A percentile compares a stretch with the other conserved stretches of the same genome.
phyloP scores from a whole-genome alignment of 192 early-diverging fungal species.

The Coemansia biformis region DNA sequence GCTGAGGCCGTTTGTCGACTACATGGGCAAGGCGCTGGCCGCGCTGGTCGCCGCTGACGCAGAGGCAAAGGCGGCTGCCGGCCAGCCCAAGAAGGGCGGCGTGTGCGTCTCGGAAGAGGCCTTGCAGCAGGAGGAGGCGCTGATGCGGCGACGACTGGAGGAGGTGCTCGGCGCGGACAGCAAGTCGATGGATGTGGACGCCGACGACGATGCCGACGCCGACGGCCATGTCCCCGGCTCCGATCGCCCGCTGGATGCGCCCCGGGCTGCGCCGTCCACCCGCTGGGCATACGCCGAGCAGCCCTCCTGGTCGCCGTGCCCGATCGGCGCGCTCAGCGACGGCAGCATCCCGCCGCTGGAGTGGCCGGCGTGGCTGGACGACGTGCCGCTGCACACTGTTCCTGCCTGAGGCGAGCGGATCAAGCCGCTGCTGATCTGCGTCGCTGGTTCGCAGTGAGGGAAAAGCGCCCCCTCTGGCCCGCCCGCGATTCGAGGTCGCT shows the following conservation, averaged over 20 bases:
- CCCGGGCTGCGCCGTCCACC: neutral
- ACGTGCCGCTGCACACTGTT: constrained; percentile 9
- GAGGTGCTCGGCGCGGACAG: constrained; percentile 7
- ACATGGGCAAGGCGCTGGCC: constrained; percentile 44
- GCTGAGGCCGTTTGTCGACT: constrained; percentile 46
- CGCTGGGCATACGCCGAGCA: constrained; percentile 23
- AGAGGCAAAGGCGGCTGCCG: constrained; percentile 3
- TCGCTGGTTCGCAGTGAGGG: too few relatives aligned
- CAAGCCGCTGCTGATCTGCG: neutral
- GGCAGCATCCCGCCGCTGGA: constrained; percentile 29
- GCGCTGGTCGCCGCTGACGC: constrained; percentile 34
- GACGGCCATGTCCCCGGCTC: too few relatives aligned
- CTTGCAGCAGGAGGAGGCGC: constrained; percentile 26
- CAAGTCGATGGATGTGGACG: neutral
- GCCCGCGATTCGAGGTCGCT: too few relatives aligned
- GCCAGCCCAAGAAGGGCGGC: neutral
- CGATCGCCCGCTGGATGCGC: neutral
- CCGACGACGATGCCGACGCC: neutral
- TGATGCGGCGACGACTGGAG: constrained; percentile 27
- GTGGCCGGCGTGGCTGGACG: constrained; percentile 39
- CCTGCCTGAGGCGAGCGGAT: neutral
- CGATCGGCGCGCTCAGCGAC: constrained; percentile 27
- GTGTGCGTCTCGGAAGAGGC: constrained; percentile 4
- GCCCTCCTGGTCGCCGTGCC: constrained; percentile 15
- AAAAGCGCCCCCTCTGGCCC: too few relatives aligned